A percentile compares a stretch with the other conserved stretches of the same genome.
Evolutionary conservation across 495 filamentous ascomycete genomes (phyloP).

Genomic region (Penicillium paradoxum): DNA sequence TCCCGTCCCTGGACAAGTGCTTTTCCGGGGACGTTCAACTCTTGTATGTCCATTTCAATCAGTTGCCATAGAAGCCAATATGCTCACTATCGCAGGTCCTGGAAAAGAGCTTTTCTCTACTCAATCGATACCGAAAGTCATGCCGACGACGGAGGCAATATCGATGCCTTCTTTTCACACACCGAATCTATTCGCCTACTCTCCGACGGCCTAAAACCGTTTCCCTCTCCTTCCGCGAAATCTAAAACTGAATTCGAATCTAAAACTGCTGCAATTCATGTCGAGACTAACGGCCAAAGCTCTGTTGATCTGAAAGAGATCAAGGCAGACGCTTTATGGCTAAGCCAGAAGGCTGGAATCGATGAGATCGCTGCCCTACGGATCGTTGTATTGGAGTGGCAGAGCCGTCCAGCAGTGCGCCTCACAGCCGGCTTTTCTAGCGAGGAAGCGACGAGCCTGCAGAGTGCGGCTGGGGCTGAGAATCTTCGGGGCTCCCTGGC

Average conservation of each 20-base stretch:
- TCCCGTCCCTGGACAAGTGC: constrained; percentile 60
- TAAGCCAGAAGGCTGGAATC: constrained; percentile 69
- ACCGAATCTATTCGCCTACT: constrained; percentile 61
- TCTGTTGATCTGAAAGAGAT: constrained; percentile 73
- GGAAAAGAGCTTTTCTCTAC: constrained; percentile 65
- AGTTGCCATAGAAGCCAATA: neutral
- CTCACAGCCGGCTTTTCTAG: constrained; percentile 61
- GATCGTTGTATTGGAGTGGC: constrained; percentile 77
- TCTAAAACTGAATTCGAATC: constrained; percentile 73
- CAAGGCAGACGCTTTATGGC: constrained; percentile 80
- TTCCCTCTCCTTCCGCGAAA: constrained; percentile 52
- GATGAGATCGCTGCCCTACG: constrained; percentile 81
- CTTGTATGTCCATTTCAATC: constrained; percentile 41
- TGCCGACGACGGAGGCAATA: constrained; percentile 42
- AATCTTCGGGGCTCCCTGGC: constrained; percentile 49
- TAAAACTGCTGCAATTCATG: constrained; percentile 86
- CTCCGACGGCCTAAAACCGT: constrained; percentile 58
- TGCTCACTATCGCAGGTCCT: constrained; percentile 54
- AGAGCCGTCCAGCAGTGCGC: constrained; percentile 60
- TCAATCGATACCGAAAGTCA: constrained; percentile 51
- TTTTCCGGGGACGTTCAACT: constrained; percentile 54
- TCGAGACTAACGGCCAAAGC: constrained; percentile 61
- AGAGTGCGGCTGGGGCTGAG: constrained; percentile 57
- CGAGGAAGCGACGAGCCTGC: constrained; percentile 62
- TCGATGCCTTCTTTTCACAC: constrained; percentile 63